A percentile compares a stretch with the other conserved stretches of the same genome.
These are phyloP conservation scores for Alternaria viburni DNA, from an alignment of 2,329 filamentous ascomycete species.

Conservation along the genomic window DNA sequence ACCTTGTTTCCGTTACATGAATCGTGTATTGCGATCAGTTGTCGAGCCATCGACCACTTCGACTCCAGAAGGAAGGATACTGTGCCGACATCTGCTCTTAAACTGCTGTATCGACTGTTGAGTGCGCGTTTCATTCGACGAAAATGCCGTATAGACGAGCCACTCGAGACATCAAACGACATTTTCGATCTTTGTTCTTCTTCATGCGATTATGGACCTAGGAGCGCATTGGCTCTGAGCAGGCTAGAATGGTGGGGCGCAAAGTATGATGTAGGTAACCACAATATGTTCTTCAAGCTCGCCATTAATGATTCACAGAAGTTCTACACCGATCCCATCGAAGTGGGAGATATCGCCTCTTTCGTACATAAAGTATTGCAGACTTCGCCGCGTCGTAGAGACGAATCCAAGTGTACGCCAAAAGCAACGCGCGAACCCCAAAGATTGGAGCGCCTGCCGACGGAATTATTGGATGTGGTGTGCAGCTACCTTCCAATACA, in stretches of 20 bases:
- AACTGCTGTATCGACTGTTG: slow-evolving; percentile 17
- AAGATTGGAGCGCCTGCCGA: slow-evolving; percentile 23
- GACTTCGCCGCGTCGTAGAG: slow-evolving; percentile 7
- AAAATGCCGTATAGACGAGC: background rate
- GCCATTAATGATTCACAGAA: slow-evolving; percentile 18
- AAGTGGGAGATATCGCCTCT: slow-evolving; percentile 9
- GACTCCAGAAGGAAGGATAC: background rate
- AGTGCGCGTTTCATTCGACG: slow-evolving; percentile 12
- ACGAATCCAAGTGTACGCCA: background rate
- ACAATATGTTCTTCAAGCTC: background rate
- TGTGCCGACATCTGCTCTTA: slow-evolving; percentile 4
- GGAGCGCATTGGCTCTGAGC: slow-evolving; percentile 26
- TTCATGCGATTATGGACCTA: slow-evolving; percentile 19
- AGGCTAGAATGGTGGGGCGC: slow-evolving; percentile 34
- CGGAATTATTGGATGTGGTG: slow-evolving; percentile 25
- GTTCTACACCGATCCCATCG: slow-evolving; percentile 30
- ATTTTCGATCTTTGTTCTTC: slow-evolving; percentile 21
- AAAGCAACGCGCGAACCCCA: background rate
- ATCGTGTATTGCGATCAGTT: slow-evolving; percentile 28
- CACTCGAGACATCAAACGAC: slow-evolving; percentile 17
- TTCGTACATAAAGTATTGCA: slow-evolving; percentile 19
- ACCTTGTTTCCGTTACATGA: slow-evolving; percentile 35
- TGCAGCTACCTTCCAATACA: slow-evolving; percentile 18
- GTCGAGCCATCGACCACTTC: slow-evolving; percentile 20
- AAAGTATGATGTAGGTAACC: slow-evolving; percentile 25